Evolutionary conservation across 2,329 filamentous ascomycete genomes (phyloP).

Genomic region (Thermothelomyces thermophilus): DNA sequence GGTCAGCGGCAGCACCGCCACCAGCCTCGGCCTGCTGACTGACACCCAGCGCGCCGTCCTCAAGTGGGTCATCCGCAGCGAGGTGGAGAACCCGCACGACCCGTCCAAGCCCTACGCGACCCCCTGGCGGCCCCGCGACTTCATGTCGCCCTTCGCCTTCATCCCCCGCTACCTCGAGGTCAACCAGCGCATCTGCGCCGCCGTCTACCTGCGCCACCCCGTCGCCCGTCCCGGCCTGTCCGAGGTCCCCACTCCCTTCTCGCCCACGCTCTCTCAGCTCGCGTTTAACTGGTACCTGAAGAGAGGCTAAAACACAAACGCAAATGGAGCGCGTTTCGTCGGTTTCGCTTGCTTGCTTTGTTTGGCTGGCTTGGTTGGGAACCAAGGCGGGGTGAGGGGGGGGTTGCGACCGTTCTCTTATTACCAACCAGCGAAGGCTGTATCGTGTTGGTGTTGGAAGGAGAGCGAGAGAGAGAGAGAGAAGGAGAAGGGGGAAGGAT

Average conservation of each 20-base stretch:
- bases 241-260: constrained; percentile 81
- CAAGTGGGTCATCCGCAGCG: constrained; percentile 50
- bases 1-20: background rate
- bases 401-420: no score
- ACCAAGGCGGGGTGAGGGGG: no score
- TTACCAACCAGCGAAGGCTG: no score
- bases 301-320: constrained; percentile 52
- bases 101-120: constrained; percentile 76
- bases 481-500: no score
- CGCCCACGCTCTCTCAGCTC: constrained; percentile 62
- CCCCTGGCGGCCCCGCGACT: constrained; percentile 81
- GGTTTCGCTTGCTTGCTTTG: background rate
- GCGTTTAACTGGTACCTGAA: constrained; percentile 93
- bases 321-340: background rate
- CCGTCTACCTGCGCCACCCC: constrained; percentile 90
- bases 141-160: constrained; percentile 88
- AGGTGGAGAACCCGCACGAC: constrained; percentile 72
- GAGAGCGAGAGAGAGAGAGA: no score
- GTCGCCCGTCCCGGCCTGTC: constrained; percentile 75
- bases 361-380: background rate
- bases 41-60: constrained; percentile 42
- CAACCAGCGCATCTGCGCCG: constrained; percentile 93
- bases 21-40: background rate
- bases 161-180: constrained; percentile 95
- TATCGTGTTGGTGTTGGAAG: no score